Evolutionary conservation across 1,139 yeast genomes (phyloP).

Genomic region (Saccharomyces hybrid): DNA sequence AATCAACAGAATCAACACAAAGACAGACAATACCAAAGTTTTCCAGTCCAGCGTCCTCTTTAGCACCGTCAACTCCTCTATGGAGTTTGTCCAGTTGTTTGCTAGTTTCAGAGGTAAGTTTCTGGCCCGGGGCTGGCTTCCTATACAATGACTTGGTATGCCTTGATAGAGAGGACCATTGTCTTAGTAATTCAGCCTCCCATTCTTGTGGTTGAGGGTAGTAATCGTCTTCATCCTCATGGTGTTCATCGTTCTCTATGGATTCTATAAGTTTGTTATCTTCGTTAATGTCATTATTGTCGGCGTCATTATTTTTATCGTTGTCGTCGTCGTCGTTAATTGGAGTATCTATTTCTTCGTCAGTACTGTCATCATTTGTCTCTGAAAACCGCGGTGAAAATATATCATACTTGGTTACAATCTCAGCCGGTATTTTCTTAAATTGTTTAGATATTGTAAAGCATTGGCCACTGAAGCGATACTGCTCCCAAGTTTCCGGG

Average conservation of each 20-base stretch:
- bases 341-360: neutral
- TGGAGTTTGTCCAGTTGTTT: slow-evolving; percentile 59
- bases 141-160: slow-evolving; percentile 56
- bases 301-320: slow-evolving; percentile 1
- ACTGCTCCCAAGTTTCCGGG: slow-evolving; percentile 52
- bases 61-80: slow-evolving; percentile 78
- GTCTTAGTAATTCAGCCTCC: slow-evolving; percentile 51
- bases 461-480: slow-evolving; percentile 63
- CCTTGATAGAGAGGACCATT: slow-evolving; percentile 56
- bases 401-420: slow-evolving; percentile 18
- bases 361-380: neutral
- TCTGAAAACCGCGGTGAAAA: slow-evolving; percentile 26
- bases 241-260: slow-evolving; percentile 3
- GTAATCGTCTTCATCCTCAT: slow-evolving; percentile 10
- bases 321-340: slow-evolving; percentile 6
- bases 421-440: slow-evolving; percentile 9
- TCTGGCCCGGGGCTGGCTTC: slow-evolving; percentile 62
- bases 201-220: slow-evolving; percentile 57
- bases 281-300: slow-evolving; percentile 4
- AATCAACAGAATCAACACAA: slow-evolving; percentile 68
- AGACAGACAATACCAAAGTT: slow-evolving; percentile 64
- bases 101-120: slow-evolving; percentile 48
- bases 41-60: slow-evolving; percentile 58
- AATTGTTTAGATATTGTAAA: slow-evolving; percentile 17
- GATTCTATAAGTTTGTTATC: slow-evolving; percentile 8